phyloP scores from a whole-genome alignment of 768 basidiomycete genomes.

The Aureoboletus auriporus region DNA sequence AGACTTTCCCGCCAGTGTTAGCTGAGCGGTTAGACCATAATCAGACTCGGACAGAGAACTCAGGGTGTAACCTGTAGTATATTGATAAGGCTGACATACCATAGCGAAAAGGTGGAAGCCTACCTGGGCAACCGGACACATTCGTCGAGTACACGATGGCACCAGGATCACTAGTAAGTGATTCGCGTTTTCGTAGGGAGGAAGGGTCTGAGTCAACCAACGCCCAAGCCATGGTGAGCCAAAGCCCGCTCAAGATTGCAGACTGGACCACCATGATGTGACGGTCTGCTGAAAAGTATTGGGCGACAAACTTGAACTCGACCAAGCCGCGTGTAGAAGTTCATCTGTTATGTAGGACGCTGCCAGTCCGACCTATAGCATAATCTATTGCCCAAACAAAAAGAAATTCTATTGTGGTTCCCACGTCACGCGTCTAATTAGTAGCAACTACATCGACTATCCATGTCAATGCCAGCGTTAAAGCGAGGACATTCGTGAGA shows the following conservation, averaged over 20 bases:
- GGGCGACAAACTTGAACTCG: too few species aligned
- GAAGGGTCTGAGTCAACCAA: neutral
- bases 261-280: neutral
- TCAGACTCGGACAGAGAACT: conserved; percentile 38
- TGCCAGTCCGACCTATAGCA: too few species aligned
- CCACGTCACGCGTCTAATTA: too few species aligned
- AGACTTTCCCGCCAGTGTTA: conserved; percentile 49
- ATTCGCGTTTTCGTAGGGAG: conserved; percentile 5
- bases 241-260: conserved; percentile 7
- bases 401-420: too few species aligned
- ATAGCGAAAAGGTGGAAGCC: neutral
- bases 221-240: conserved; percentile 1
- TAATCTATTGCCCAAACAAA: too few species aligned
- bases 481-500: too few species aligned
- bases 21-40: conserved; percentile 50
- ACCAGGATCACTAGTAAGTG: neutral
- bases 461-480: too few species aligned
- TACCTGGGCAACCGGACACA: conserved; percentile 32
- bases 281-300: too few species aligned
- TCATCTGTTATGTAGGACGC: too few species aligned
- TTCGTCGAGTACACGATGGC: conserved; percentile 20
- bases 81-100: neutral
- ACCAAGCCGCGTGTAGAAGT: too few species aligned
- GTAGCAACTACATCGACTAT: too few species aligned
- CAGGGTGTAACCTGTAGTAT: conserved; percentile 50